phyloP scores from a whole-genome alignment of 192 early-diverging fungal species.

The Linderina pennispora region DNA sequence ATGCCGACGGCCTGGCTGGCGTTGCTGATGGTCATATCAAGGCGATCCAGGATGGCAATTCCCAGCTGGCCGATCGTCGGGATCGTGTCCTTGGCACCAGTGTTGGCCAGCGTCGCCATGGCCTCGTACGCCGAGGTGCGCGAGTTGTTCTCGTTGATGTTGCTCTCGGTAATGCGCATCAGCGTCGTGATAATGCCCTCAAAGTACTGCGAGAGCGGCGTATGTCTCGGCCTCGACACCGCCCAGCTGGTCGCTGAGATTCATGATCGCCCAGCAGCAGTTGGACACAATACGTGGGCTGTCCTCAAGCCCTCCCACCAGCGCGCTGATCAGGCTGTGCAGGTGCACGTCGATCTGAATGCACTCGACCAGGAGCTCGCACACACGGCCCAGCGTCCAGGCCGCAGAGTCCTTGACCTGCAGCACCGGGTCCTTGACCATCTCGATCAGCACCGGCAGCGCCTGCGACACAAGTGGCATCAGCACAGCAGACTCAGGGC shows the following conservation, averaged over 20 bases:
- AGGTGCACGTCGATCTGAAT: slow-evolving; percentile 71
- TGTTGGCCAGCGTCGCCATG: slow-evolving; percentile 72
- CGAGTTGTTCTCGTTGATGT: slow-evolving; percentile 78
- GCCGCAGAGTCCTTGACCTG: slow-evolving; percentile 97
- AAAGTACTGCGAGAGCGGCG: slow-evolving; percentile 77
- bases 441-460: slow-evolving; percentile 79
- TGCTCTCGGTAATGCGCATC: slow-evolving; percentile 65
- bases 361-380: slow-evolving; percentile 66
- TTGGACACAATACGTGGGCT: slow-evolving; percentile 85
- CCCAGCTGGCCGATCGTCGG: slow-evolving; percentile 70
- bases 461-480: slow-evolving; percentile 74
- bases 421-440: slow-evolving; percentile 80
- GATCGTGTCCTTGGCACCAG: slow-evolving; percentile 72
- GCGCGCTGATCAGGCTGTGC: slow-evolving; percentile 62
- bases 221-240: slow-evolving; percentile 57
- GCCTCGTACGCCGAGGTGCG: slow-evolving; percentile 92
- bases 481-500: slow-evolving; percentile 63
- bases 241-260: slow-evolving; percentile 80
- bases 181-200: slow-evolving; percentile 73
- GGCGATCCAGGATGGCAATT: slow-evolving; percentile 66
- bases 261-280: slow-evolving; percentile 96
- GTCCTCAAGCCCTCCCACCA: slow-evolving; percentile 81
- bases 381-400: slow-evolving; percentile 98
- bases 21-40: slow-evolving; percentile 70
- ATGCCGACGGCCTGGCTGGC: slow-evolving; percentile 70